Conservation (phyloP, 1,139 yeast genomes). For the Barnettozyma hawaiiensis region DNA sequence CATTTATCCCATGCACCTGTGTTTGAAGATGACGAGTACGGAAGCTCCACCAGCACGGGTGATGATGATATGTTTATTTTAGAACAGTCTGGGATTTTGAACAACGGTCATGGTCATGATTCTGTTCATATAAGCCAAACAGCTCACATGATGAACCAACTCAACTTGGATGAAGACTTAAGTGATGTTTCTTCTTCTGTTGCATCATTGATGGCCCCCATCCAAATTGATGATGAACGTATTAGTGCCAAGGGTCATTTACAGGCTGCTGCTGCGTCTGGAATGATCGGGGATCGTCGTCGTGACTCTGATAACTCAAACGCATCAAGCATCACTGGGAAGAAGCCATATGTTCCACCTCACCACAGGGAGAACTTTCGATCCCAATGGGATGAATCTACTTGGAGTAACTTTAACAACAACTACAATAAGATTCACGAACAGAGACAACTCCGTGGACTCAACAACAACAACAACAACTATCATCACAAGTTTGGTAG, state of each 20-base stretch:
- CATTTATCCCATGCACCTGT: conserved; percentile 23
- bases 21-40: conserved; percentile 36
- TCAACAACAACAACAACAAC: conserved; percentile 9
- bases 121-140: conserved; percentile 16
- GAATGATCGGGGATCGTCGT: conserved; percentile 1
- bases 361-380: conserved; percentile 36
- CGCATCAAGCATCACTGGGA: conserved; percentile 13
- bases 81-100: conserved; percentile 34
- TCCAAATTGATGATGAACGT: conserved; percentile 4
- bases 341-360: conserved; percentile 40
- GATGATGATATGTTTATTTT: conserved; percentile 35
- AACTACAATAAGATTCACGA: conserved; percentile 8
- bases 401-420: conserved; percentile 20
- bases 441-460: conserved; percentile 3
- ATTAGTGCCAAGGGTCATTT: background rate
- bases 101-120: background rate
- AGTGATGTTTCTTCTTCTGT: conserved; percentile 14
- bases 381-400: conserved; percentile 9
- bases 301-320: conserved; percentile 13
- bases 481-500: conserved; percentile 14
- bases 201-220: conserved; percentile 18
- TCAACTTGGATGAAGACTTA: conserved; percentile 22
- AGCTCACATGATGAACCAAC: conserved; percentile 10
- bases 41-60: background rate
- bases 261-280: conserved; percentile 2